Evolutionary conservation across 345 rosid genomes (phyloP), one percentile per base, ranked within the genome.

Genomic region (Microthlaspi erraticum): DNA sequence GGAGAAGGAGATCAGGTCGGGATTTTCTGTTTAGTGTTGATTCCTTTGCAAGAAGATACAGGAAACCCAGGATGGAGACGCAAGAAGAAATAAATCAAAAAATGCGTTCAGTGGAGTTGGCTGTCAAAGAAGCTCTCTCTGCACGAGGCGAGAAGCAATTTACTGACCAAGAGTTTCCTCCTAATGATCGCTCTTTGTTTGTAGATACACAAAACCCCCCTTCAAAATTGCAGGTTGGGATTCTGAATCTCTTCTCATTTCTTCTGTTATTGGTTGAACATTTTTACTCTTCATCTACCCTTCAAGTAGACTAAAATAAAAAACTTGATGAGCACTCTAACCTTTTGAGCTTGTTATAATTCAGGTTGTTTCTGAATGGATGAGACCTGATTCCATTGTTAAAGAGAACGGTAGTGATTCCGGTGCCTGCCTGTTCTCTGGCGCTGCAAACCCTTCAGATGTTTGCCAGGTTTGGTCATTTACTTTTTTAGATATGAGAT

Each of bases 151-250:
- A 95, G 82, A 77, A 78, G 70, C 84, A 84, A 72, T 92, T 92
- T 78, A 95, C 99, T 33, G 99, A 95, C 73, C 95, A 88, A 72
- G 99, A 95, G 78, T 95, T 95, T 79, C 99, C 99, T 77, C 99
- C 99, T 32, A 83, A 79, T 81, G 92, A 90, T 81, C 90, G 83
- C 72, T 95, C 99, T 52, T 81, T 95, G 66, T 95, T 81, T 76
- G 60, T 95, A 65, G 99, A 95, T 79, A 85, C 96, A 20, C 82
- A 52, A 33, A 87, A 88, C 23, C 97, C 98, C 64, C 87, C 99
- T 71, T 60, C 86, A 23, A 95, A 95, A 79, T 78, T 95, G 86
- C 98, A 92, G 91, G 99, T 91, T 50, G 38, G 54, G 78, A 77
- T 73, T 66, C 51, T 19, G 64, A 68, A 38, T 16, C 12, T 49